Base-by-base conservation (phyloP, 1,139 yeast genomes). In the Hyphopichia fennica region DNA sequence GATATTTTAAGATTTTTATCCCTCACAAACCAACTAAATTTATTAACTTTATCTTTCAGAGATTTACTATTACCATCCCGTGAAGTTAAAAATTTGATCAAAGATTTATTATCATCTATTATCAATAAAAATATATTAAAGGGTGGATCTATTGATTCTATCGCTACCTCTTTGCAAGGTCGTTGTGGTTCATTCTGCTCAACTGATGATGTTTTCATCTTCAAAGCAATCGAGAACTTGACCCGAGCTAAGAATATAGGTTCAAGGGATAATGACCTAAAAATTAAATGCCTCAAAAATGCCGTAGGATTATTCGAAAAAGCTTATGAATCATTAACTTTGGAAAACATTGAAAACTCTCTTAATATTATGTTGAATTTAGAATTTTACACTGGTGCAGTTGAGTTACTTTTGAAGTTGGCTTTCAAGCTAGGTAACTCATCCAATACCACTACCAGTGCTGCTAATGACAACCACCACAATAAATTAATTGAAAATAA, bases 101-200 rank as follows among this genome's bases (percentile, higher is more conserved):
- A 89, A 58, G 98, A 91, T 55, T 79, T 95, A 35, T 78, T 93
- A 39, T 86, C 96, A 0, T 86, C 96, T 2, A 82, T 95, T 33
- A 90, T 95, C 44, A 91, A 91, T 62, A 84, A 87, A 57, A 88
- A 86, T 50, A 90, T 95, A 47, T 75, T 88, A 36, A 82, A 87
- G 52, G 99, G 99, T n/a, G 95, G 90, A 2, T 86, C 96, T 0
- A 93, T 95, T 40, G 99, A 93, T 58, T 75, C 85, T 41, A 89
- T 93, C 43, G 95, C 98, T 1, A 81, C 84, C 27, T 84, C 95
- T 1, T 71, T 95, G 41, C 96, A 93, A 62, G 95, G 88, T 41
- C 83, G 95, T 50, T 95, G 99, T 69, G 96, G 96, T 1, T 84
- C 96, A 2, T 95, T 90, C 63, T 95, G 98, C 57, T 89, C 97